Evolutionary conservation across 768 basidiomycete species (phyloP), one percentile per base, ranked within the genome.

Genomic region (Collybia mongolica): DNA sequence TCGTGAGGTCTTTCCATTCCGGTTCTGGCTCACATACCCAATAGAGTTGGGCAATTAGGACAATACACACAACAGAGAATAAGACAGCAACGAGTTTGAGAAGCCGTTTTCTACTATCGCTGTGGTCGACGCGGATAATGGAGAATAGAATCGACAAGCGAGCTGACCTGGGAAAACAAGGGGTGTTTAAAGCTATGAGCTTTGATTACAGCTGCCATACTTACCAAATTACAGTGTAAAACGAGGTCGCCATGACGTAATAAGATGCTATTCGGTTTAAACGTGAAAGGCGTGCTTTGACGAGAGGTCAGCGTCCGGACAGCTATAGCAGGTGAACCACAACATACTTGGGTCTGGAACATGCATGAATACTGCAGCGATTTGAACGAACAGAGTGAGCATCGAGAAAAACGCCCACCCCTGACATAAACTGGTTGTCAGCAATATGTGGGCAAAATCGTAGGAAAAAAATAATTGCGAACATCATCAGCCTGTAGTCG

Each of bases 111-210:
- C 65, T 58, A 2, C 41, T 40, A 12, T 40, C 52, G 39, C 67
- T 65, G 0, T 73, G 72, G 46, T 74, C 73, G 53, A 80, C 68
- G 29, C 80, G 76, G 46, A 80, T 73, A 51, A 82, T 70, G 9
- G 79, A 79, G 64, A 76, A 77, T 6, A 82, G 61, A 39, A 80
- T 78, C 22, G 77, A 72, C 18, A 78, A 61, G 7, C 79, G 72
- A 2, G 79, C 65, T 26, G 65, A 66, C 74, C 75, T 76, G 39
- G 11, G n/a, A 40, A 40, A 18, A 37, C 40, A 11, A 22, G 11
- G n/a, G 26, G 23, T 45, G 14, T 19, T n/a, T 15, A 17, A 38
- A 23, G 15, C n/a, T 29, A 24, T n/a, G 39, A 14, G 39, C 43
- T 11, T 6, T 28, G 22, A 40, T 23, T 3, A 15, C n/a, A n/a